Percentiles rank a stretch among this genome's conserved stretches.
phyloP scores from a whole-genome alignment of 768 basidiomycete species.

The Heimioporus sp. region DNA sequence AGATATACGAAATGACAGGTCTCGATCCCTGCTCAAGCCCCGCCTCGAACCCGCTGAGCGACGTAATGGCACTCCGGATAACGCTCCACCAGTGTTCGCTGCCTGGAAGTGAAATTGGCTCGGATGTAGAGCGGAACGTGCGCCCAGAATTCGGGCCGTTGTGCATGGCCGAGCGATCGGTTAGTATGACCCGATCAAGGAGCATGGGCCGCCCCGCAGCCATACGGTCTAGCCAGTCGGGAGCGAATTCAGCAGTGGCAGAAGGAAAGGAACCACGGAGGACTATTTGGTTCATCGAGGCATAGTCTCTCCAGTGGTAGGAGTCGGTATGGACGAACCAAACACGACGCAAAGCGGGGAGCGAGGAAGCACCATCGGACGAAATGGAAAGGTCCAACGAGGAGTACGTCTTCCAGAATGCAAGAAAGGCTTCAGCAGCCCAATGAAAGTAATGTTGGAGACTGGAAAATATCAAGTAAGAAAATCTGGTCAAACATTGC shows the following conservation, averaged over 20 bases:
- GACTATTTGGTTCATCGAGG: slow-evolving; percentile 88
- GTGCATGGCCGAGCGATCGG: slow-evolving; percentile 86
- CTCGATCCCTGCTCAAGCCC: slow-evolving; percentile 45
- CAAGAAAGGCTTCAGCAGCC: slow-evolving; percentile 89
- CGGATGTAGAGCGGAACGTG: slow-evolving; percentile 75
- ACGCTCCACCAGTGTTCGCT: slow-evolving; percentile 85
- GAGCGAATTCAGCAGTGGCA: slow-evolving; percentile 71
- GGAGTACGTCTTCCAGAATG: slow-evolving; percentile 89
- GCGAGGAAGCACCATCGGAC: slow-evolving; percentile 60
- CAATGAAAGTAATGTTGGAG: slow-evolving; percentile 94
- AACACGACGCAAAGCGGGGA: slow-evolving; percentile 73
- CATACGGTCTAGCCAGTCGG: slow-evolving; percentile 82
- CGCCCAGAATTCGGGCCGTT: slow-evolving; percentile 59
- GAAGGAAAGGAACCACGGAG: slow-evolving; percentile 80
- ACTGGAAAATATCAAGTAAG: slow-evolving; percentile 38
- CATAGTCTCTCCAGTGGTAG: slow-evolving; percentile 87
- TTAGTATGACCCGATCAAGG: slow-evolving; percentile 84
- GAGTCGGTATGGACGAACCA: slow-evolving; percentile 74
- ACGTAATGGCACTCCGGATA: slow-evolving; percentile 67
- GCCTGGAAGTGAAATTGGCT: slow-evolving; percentile 72
- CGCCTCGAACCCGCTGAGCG: slow-evolving; percentile 60
- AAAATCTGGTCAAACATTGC: neutral
- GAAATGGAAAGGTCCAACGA: slow-evolving; percentile 73
- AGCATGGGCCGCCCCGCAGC: slow-evolving; percentile 68
- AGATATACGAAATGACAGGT: slow-evolving; percentile 92